Evolutionary conservation across 148 eudicot genomes (phyloP).

Genomic region (Arbutus unedo): DNA sequence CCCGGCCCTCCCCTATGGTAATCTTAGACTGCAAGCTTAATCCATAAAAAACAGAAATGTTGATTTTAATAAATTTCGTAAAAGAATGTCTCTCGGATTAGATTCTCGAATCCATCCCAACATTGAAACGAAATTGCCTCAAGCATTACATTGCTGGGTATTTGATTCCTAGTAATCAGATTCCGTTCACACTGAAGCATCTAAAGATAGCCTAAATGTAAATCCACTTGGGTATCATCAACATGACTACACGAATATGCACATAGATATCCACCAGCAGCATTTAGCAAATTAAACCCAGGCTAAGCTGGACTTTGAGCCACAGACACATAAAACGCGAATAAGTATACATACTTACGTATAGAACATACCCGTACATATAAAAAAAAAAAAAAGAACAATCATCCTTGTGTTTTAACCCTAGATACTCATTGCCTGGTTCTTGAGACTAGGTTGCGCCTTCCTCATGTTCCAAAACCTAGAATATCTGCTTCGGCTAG

Average conservation of each 20-base stretch:
- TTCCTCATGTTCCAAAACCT: conserved; percentile 10
- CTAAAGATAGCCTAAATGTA: neutral
- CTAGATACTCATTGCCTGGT: neutral
- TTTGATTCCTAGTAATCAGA: neutral
- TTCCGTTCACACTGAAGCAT: neutral
- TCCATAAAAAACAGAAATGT: neutral
- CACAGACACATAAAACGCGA: neutral
- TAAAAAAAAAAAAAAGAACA: neutral
- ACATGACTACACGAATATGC: neutral
- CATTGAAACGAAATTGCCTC: neutral
- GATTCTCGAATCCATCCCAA: neutral
- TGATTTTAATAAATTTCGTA: neutral
- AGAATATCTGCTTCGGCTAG: neutral
- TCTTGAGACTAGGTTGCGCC: neutral
- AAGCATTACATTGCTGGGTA: neutral
- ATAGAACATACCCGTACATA: neutral
- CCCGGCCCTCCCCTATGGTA: neutral
- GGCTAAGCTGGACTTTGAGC: neutral
- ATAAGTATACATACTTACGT: neutral
- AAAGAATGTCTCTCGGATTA: neutral
- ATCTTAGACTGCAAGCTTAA: neutral
- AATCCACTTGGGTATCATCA: neutral
- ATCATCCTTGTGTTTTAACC: neutral
- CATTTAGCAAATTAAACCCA: neutral
- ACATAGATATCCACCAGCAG: neutral